Evolutionary conservation across 2,329 filamentous ascomycete species (phyloP).

Genomic region (Bipolaris sorokiniana): DNA sequence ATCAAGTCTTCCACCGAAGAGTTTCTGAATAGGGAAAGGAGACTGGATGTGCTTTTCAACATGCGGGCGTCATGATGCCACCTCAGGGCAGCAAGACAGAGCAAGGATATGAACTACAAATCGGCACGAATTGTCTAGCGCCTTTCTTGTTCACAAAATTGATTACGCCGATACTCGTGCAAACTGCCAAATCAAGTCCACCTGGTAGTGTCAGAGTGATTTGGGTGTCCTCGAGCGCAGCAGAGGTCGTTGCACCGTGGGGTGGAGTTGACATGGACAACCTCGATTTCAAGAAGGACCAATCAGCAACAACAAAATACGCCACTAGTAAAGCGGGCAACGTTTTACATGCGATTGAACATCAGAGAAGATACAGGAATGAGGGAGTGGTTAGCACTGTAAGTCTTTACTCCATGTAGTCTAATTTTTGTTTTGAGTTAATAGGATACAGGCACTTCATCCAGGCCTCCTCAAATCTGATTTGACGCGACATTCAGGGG

Average conservation of each 20-base stretch:
- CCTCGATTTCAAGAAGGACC: slow-evolving; percentile 22
- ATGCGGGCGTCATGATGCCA: slow-evolving; percentile 45
- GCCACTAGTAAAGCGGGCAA: slow-evolving; percentile 37
- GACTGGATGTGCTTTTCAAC: slow-evolving; percentile 54
- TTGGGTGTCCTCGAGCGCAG: slow-evolving; percentile 32
- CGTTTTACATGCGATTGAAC: slow-evolving; percentile 34
- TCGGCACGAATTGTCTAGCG: slow-evolving; percentile 52
- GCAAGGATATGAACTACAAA: slow-evolving; percentile 39
- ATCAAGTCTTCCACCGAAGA: slow-evolving; percentile 44
- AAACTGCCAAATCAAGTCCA: slow-evolving; percentile 34
- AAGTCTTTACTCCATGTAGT: not conserved
- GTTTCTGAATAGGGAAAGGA: slow-evolving; percentile 49
- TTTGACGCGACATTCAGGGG: slow-evolving; percentile 43
- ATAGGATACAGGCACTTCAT: slow-evolving; percentile 35
- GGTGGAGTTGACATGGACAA: slow-evolving; percentile 28
- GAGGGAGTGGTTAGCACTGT: slow-evolving; percentile 31
- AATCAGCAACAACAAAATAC: slow-evolving; percentile 24
- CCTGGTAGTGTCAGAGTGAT: slow-evolving; percentile 44
- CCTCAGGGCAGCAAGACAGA: slow-evolving; percentile 32
- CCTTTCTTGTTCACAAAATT: slow-evolving; percentile 51
- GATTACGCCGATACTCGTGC: slow-evolving; percentile 44
- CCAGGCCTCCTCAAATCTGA: slow-evolving; percentile 47
- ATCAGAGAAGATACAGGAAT: slow-evolving; percentile 17
- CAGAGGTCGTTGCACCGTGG: slow-evolving; percentile 17
- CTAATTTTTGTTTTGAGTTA: not conserved